Evolutionary conservation across 2,329 filamentous ascomycete species (phyloP).

Genomic region (Seiridium cupressi): DNA sequence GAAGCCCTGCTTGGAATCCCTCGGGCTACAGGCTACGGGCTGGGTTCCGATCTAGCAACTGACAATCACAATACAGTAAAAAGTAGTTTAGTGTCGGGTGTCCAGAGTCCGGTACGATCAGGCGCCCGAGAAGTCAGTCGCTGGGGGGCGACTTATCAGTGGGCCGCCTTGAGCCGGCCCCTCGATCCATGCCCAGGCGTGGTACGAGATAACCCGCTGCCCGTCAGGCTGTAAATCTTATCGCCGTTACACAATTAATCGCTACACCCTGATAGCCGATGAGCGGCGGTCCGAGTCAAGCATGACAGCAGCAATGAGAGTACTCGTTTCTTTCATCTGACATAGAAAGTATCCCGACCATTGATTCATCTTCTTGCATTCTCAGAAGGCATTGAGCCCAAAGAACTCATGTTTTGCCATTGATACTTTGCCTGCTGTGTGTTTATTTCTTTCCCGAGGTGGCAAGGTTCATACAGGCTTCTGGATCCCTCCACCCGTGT

Average conservation of each 20-base stretch:
- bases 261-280: neutral
- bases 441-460: neutral
- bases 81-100: no score
- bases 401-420: neutral
- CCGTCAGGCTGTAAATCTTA: neutral
- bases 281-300: slow-evolving; percentile 3
- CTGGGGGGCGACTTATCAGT: neutral
- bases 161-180: neutral
- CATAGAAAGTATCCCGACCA: neutral
- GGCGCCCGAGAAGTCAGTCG: no score
- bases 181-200: neutral
- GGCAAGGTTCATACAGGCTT: neutral
- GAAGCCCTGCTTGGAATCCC: no score
- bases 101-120: no score
- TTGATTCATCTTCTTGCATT: neutral
- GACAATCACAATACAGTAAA: no score
- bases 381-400: neutral
- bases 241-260: neutral
- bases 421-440: no score
- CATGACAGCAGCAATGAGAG: neutral
- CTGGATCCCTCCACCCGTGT: neutral
- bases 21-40: no score
- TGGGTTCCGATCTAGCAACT: no score
- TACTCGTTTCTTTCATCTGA: neutral
- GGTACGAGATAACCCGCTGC: slow-evolving; percentile 5